Base-by-base conservation (phyloP, 2,329 filamentous ascomycete genomes). In the Trichoderma koningii region DNA sequence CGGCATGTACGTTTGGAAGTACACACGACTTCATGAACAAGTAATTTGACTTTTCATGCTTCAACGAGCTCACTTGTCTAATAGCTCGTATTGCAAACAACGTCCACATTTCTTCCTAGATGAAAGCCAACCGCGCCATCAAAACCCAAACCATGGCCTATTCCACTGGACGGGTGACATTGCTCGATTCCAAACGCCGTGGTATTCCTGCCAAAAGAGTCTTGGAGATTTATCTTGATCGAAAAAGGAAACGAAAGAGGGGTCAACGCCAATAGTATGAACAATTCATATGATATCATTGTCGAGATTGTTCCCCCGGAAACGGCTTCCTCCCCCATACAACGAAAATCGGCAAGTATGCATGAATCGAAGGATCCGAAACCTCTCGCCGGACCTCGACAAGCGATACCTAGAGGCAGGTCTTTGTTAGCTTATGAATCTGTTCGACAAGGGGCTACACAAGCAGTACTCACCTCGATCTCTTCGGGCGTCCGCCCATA, bases 391-490 rank as follows among this genome's bases (percentile, higher is more conserved):
- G 77, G 5, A 84, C 81, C 48, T 82, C 76, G 38, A 85, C 78
- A 15, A 85, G 74, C 3, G 76, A 77, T 5, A 84, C 78, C 82
- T 63, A 7, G 83, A 48, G 3, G 26, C 14, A 61, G 41, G 9
- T 51, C 62, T 14, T 51, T 26, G 55, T 65, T n/a, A 64, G 38
- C 21, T 28, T n/a, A n/a, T n/a, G n/a, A n/a, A n/a, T n/a, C n/a
- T n/a, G n/a, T n/a, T n/a, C n/a, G n/a, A n/a, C n/a, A n/a, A n/a
- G n/a, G n/a, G n/a, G n/a, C n/a, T n/a, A n/a, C n/a, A n/a, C n/a
- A n/a, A n/a, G n/a, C n/a, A n/a, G n/a, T n/a, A n/a, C n/a, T 67
- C 65, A 82, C 82, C 77, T 85, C 81, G 30, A 83, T 82, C 68
- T 84, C 75, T n/a, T 78, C 80, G 9, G 77, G 71, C 4, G 75